Base-by-base conservation (phyloP, 441 rosid genomes). In the Manihot esculenta region DNA sequence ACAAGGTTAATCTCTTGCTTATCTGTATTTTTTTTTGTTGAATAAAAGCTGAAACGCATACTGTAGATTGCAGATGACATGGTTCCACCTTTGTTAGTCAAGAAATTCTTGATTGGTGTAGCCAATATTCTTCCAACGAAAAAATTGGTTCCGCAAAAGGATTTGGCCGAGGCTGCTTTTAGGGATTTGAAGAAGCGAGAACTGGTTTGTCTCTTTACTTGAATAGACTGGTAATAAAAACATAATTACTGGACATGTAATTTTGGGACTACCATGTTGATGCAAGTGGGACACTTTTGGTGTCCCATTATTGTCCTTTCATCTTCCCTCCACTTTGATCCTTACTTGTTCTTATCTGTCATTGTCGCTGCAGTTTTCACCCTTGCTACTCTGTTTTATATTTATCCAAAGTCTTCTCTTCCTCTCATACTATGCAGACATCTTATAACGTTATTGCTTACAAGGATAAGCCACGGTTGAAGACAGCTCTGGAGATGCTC, bases 111-210 rank as follows among this genome's bases (percentile, higher is more conserved):
- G 77, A 91, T 92, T 2, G 89, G 88, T 42, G 51, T 95, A 10
- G 93, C 98, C 64, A 81, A 74, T 57, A 54, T 92, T 77, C 87
- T 95, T 61, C 99, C 98, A 5, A 92, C 68, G 77, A 80, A 74
- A 47, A 95, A 95, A 85, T 76, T 91, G 71, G 99, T 95, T 67
- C 99, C 98, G 8, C 89, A 85, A 60, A 89, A 86, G 80, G 90
- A 92, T 82, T 59, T 95, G 83, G 94, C 94, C n/a, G 93, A 85
- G 72, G 87, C 90, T 51, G 89, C 92, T n/a, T 90, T 86, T 73
- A 83, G 86, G 78, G 96, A 89, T 35, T 17, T 58, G 49, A 82
- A 79, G 76, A 88, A 94, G 79, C 83, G 90, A 73, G 79, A 84
- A 8, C 68, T 73, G 96, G 99, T 92, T 59, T 60, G 58, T 80